These are phyloP conservation scores for Annulohypoxylon bovei DNA, from an alignment of 495 filamentous ascomycete genomes.

Conservation along the genomic window DNA sequence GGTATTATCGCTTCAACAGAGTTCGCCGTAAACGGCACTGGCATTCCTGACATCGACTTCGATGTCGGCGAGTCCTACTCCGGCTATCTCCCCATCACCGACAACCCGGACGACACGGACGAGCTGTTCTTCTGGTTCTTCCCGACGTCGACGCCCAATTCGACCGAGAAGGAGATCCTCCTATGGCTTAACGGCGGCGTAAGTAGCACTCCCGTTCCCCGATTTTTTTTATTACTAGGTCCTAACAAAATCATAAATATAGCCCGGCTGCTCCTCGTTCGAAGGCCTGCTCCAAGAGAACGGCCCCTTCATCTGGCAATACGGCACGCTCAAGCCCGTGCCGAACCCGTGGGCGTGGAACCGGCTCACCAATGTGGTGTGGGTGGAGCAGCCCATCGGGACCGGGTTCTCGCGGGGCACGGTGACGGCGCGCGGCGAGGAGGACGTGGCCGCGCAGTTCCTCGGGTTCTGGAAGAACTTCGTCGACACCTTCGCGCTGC, in stretches of 20 bases:
- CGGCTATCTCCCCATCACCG: conserved; percentile 75
- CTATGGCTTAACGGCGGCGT: conserved; percentile 67
- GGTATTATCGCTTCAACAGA: conserved; percentile 49
- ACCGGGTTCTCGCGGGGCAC: conserved; percentile 76
- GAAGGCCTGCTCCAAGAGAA: conserved; percentile 75
- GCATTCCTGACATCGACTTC: conserved; percentile 78
- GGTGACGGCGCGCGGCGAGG: conserved; percentile 69
- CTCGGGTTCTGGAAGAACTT: conserved; percentile 78
- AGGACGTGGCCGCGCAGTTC: conserved; percentile 74
- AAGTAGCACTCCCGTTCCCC: conserved; percentile 7
- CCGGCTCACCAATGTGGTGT: conserved; percentile 71
- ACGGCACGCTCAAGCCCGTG: conserved; percentile 65
- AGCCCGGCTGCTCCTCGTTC: conserved; percentile 72
- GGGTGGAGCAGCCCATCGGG: conserved; percentile 81
- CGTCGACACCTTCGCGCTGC: conserved; percentile 71
- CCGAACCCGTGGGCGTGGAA: conserved; percentile 74
- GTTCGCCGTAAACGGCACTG: conserved; percentile 73
- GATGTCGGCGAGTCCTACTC: conserved; percentile 84
- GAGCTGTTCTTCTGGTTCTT: conserved; percentile 84
- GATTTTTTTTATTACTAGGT: not conserved
- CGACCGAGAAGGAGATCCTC: conserved; percentile 70
- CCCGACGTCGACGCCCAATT: conserved; percentile 61
- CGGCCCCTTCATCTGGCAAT: conserved; percentile 70
- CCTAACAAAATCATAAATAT: not conserved
- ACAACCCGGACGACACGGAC: conserved; percentile 60